phyloP scores from a whole-genome alignment of 2,329 filamentous ascomycete genomes.

The Lasiodiplodia gonubiensis region DNA sequence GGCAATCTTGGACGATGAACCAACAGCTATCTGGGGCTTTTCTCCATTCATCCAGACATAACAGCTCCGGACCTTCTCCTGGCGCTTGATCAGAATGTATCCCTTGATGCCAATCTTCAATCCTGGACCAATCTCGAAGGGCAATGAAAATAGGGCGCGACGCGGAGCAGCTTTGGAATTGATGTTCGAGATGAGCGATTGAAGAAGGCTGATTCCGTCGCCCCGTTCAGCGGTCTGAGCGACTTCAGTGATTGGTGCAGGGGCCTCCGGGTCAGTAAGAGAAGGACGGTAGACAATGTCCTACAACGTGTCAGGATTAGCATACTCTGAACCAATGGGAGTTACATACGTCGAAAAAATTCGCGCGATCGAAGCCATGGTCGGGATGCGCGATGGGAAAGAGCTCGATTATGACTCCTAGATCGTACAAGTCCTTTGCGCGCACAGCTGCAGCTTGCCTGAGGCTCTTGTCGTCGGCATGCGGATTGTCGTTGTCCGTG shows the following conservation, averaged over 20 bases:
- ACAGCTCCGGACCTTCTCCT: constrained; percentile 79
- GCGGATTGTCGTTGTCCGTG: constrained; percentile 90
- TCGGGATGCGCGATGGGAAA: constrained; percentile 82
- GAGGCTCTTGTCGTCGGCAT: constrained; percentile 71
- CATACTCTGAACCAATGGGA: neutral
- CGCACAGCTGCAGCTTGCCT: constrained; percentile 80
- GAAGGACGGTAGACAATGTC: constrained; percentile 88
- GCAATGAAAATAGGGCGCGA: constrained; percentile 83
- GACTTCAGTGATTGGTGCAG: constrained; percentile 57
- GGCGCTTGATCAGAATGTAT: constrained; percentile 85
- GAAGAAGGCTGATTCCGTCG: constrained; percentile 79
- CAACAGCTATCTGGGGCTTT: constrained; percentile 76
- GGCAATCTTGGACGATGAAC: constrained; percentile 75
- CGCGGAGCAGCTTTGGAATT: constrained; percentile 89
- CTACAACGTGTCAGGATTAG: constrained; percentile 48
- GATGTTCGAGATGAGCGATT: constrained; percentile 82
- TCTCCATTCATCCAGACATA: constrained; percentile 92
- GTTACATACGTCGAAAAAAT: constrained; percentile 82
- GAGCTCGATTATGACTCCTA: constrained; percentile 88
- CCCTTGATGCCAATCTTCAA: constrained; percentile 91
- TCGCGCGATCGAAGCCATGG: constrained; percentile 76
- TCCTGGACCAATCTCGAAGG: constrained; percentile 83
- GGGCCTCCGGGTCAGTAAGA: constrained; percentile 68
- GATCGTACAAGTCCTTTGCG: constrained; percentile 92
- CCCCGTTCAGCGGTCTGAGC: constrained; percentile 70